Conservation (phyloP, 371 early-diverging fungal genomes). For the Rhizopus arrhizus region DNA sequence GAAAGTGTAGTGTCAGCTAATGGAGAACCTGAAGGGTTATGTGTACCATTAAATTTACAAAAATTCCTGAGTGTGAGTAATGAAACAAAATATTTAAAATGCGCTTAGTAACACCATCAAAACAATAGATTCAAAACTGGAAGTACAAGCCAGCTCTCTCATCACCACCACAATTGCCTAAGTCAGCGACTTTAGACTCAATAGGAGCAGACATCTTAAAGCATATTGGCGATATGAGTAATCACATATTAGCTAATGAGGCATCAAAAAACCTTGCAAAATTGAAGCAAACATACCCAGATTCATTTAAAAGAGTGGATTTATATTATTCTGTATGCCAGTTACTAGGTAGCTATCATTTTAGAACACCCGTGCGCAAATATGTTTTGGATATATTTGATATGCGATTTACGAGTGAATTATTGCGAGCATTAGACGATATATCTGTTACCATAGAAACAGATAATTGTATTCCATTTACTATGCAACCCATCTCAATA, state of each 20-base stretch:
- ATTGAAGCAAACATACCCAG: constrained; percentile 53
- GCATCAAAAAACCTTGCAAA: constrained; percentile 72
- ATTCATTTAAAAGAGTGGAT: constrained; percentile 57
- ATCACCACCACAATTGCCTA: constrained; percentile 51
- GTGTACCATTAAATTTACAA: constrained; percentile 66
- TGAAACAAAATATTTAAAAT: neutral
- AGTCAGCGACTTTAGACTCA: constrained; percentile 44
- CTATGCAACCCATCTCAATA: constrained; percentile 5
- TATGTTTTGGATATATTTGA: constrained; percentile 85
- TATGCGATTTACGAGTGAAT: constrained; percentile 52
- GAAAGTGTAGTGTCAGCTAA: constrained; percentile 64
- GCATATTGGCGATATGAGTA: constrained; percentile 80
- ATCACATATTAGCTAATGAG: constrained; percentile 82
- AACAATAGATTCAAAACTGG: constrained; percentile 66
- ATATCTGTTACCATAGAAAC: constrained; percentile 13
- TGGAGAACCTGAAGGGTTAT: constrained; percentile 61
- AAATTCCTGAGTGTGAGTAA: constrained; percentile 62
- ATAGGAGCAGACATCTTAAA: constrained; percentile 71
- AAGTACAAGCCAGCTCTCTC: constrained; percentile 50
- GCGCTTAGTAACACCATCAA: neutral
- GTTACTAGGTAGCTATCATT: constrained; percentile 71
- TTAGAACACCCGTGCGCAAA: constrained; percentile 73
- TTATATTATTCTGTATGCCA: constrained; percentile 70
- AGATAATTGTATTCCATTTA: constrained; percentile 6
- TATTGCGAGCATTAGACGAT: constrained; percentile 40